Base-by-base conservation (phyloP, 495 filamentous ascomycete species). In the Tuber microsphaerosporum region DNA sequence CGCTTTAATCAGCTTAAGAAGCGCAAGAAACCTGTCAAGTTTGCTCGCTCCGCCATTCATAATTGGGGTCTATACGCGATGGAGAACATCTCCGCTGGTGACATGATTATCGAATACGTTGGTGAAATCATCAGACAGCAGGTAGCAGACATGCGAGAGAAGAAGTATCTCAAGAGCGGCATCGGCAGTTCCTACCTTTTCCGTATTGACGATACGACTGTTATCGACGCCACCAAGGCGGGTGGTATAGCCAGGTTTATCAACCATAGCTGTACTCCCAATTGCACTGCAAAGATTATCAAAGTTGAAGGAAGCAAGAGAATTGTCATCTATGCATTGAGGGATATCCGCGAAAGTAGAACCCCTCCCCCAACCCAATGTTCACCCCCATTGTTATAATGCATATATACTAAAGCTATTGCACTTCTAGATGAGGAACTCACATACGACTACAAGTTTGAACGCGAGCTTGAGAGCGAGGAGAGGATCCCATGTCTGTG, bases 81-180 rank as follows among this genome's bases (percentile, higher is more conserved):
- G 87, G 94, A 98, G 84, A 94, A 97, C 80, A 99, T 99, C 75
- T 87, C 93, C 43, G 93, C 93, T 79, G 97, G 97, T 83, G 95
- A 99, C 84, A 97, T 99, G 94, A 99, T 99, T 82, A 99, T 99
- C 82, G 95, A 99, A 85, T 99, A 99, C 83, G 95, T 99, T 26
- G 95, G 95, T 73, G 96, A 99, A 84, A 96, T 95, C 82, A 93
- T 99, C 19, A 90, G 95, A 71, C 95, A 98, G 84, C 92, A 94
- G 82, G 94, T 99, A 76, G 94, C 95, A 5, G 94, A 99, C 79
- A 90, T 98, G 85, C 90, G 95, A 71, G 95, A 99, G 86, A 87
- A 89, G 70, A 89, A 90, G 74, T 99, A 99, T 83, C 88, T 97
- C 77, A 94, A 95, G 86, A 97, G 94, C 81, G 95, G 95, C 31